Conservation (phyloP, 2,329 filamentous ascomycete genomes). For the Plenodomus biglobosus region DNA sequence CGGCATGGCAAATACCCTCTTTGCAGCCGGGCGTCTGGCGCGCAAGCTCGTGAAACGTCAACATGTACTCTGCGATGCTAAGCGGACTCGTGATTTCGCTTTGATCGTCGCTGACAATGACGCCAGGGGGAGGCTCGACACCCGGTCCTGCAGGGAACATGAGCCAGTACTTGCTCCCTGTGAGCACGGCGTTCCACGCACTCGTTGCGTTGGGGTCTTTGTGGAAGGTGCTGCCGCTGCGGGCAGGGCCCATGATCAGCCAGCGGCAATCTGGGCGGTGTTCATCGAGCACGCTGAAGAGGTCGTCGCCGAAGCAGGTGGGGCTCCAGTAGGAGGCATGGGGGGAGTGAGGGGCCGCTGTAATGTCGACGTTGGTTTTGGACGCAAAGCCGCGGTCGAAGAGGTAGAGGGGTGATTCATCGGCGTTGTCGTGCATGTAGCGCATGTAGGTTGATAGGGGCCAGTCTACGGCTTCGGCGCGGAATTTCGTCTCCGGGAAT, state of each 20-base stretch:
- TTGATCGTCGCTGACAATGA: constrained; percentile 84
- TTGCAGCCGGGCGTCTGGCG: constrained; percentile 73
- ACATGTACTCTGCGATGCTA: constrained; percentile 94
- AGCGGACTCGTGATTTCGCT: constrained; percentile 92
- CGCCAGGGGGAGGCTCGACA: constrained; percentile 74
- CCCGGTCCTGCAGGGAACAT: constrained; percentile 79
- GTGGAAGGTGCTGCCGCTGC: constrained; percentile 92
- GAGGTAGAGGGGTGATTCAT: constrained; percentile 89
- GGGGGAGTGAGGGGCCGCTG: constrained; percentile 48
- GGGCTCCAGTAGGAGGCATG: constrained; percentile 73
- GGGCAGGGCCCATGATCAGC: constrained; percentile 85
- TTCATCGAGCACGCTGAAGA: constrained; percentile 75
- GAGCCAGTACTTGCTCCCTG: constrained; percentile 95
- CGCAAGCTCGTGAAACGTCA: constrained; percentile 85
- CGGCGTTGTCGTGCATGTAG: constrained; percentile 77
- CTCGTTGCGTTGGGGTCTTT: constrained; percentile 75
- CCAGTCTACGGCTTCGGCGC: constrained; percentile 95
- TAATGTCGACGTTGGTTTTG: constrained; percentile 68
- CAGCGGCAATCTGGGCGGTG: constrained; percentile 86
- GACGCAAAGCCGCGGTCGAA: constrained; percentile 86
- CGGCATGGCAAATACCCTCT: constrained; percentile 80
- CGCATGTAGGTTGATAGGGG: constrained; percentile 74
- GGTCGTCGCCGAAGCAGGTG: constrained; percentile 79
- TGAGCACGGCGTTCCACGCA: constrained; percentile 92
- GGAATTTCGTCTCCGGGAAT: constrained; percentile 70